phyloP scores from a whole-genome alignment of 1,284 basidiomycete genomes.

The Ceratobasidium sp. region DNA sequence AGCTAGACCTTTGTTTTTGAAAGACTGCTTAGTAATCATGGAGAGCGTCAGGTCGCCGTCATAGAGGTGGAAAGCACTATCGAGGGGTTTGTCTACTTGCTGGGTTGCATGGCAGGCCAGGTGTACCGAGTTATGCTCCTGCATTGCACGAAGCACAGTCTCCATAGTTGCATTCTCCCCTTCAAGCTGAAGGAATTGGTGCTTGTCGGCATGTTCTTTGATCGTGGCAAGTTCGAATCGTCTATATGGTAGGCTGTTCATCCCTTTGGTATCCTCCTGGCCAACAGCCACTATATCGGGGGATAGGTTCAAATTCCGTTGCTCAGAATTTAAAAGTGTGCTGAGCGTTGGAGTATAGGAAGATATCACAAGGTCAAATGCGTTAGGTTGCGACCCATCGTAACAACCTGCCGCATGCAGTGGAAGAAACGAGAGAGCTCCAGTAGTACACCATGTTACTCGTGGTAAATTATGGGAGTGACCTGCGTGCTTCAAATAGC shows the following conservation, averaged over 20 bases:
- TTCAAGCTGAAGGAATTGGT: neutral
- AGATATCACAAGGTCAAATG: neutral
- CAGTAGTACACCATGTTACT: constrained; percentile 25
- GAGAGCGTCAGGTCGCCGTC: neutral
- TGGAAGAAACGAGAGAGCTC: constrained; percentile 1
- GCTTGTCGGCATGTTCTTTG: neutral
- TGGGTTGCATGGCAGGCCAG: neutral
- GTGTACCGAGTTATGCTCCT: neutral
- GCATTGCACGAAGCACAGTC: neutral
- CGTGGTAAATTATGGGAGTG: neutral
- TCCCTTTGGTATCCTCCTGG: neutral
- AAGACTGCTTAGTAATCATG: neutral
- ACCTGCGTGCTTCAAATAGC: neutral
- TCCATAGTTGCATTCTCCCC: neutral
- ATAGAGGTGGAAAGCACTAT: neutral
- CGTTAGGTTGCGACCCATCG: neutral
- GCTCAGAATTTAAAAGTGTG: neutral
- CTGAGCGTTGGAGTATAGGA: neutral
- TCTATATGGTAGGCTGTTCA: neutral
- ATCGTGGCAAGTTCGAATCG: neutral
- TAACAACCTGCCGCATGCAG: neutral
- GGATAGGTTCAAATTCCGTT: too few relatives aligned
- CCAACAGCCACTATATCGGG: neutral
- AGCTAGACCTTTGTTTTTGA: constrained; percentile 1
- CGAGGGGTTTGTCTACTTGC: neutral